Conservation (phyloP, 495 filamentous ascomycete genomes). For the Pseudomonodictys pantanalensis region DNA sequence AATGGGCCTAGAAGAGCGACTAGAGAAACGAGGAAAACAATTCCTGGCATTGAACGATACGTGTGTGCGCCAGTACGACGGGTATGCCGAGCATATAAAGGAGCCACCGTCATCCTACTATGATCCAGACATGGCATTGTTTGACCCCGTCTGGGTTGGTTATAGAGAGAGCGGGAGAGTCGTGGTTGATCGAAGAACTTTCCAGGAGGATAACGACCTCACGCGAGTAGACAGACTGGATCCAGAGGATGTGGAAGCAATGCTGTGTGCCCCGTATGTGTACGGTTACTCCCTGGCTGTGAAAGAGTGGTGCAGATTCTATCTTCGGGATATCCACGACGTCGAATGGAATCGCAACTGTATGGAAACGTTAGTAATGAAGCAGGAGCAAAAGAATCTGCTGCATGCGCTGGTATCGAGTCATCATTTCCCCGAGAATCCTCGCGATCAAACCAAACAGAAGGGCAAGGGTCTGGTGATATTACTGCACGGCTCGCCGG, state of each 20-base stretch:
- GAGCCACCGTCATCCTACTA: constrained; percentile 35
- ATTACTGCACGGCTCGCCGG: constrained; percentile 28
- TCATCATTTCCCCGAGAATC: constrained; percentile 26
- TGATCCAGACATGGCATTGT: constrained; percentile 31
- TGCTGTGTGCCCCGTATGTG: constrained; percentile 49
- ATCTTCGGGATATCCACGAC: constrained; percentile 13
- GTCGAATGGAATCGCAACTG: constrained; percentile 20
- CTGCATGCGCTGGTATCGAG: constrained; percentile 21
- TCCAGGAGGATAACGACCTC: constrained; percentile 38
- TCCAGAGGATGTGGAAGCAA: constrained; percentile 29
- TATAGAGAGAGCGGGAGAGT: constrained; percentile 36
- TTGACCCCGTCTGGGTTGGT: constrained; percentile 32
- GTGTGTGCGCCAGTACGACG: constrained; percentile 32
- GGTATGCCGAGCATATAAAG: constrained; percentile 31
- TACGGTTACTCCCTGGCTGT: constrained; percentile 26
- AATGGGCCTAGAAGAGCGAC: constrained; percentile 13
- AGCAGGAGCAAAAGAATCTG: constrained; percentile 14
- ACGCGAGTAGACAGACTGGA: neutral
- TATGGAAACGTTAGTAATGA: constrained; percentile 23
- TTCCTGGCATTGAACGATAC: constrained; percentile 13
- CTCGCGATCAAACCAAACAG: constrained; percentile 17
- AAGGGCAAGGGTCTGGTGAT: constrained; percentile 34
- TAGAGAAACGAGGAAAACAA: constrained; percentile 24
- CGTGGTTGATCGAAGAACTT: constrained; percentile 42
- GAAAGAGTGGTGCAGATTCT: constrained; percentile 34